Evolutionary conservation across 2,329 filamentous ascomycete genomes (phyloP).

Genomic region (Apiospora rasikravindrae): DNA sequence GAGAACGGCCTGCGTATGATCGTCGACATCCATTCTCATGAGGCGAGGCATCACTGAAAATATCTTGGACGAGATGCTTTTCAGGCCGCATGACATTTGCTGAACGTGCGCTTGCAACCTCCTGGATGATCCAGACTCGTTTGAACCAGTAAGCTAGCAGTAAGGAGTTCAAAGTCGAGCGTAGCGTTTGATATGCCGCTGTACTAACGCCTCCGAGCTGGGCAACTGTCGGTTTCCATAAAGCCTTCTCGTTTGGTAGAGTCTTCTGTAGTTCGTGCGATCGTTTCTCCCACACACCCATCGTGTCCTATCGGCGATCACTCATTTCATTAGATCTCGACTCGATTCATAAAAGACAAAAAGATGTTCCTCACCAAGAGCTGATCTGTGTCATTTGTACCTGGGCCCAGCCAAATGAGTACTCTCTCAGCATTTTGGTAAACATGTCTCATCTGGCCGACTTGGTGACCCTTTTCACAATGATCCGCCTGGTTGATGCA

Average conservation of each 20-base stretch:
- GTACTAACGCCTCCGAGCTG: too few species aligned
- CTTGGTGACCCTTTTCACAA: conserved; percentile 26
- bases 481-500: conserved; percentile 24
- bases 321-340: too few species aligned
- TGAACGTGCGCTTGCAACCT: conserved; percentile 10
- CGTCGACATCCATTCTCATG: not conserved
- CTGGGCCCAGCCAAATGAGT: conserved; percentile 27
- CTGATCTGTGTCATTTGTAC: not conserved
- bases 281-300: not conserved
- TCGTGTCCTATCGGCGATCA: not conserved
- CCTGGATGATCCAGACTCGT: conserved; percentile 18
- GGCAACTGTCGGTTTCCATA: not conserved
- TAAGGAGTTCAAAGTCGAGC: too few species aligned
- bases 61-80: not conserved
- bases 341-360: too few species aligned
- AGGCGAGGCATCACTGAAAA: not conserved
- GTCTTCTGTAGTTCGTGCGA: too few species aligned
- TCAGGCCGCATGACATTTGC: not conserved
- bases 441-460: conserved; percentile 25
- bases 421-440: conserved; percentile 25
- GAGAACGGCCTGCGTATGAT: not conserved
- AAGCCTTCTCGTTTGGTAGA: not conserved
- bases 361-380: not conserved
- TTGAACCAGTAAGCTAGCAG: not conserved
- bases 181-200: too few species aligned